Conservation (phyloP, 441 rosid species). For the Metrosideros polymorpha region DNA sequence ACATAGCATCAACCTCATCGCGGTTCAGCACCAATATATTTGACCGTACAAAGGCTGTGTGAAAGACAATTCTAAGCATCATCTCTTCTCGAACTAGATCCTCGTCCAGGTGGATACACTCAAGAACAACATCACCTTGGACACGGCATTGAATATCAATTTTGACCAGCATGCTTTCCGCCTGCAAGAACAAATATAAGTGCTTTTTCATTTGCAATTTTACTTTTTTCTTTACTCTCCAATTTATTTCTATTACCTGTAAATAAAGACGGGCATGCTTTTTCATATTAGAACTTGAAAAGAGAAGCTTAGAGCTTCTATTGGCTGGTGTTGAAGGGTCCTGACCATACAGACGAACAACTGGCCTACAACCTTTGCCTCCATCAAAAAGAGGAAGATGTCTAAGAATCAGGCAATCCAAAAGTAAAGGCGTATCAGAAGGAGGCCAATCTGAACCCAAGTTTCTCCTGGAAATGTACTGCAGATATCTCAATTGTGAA, state of each 20-base stretch:
- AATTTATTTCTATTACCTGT: constrained; percentile 32
- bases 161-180: constrained; percentile 64
- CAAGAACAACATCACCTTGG: constrained; percentile 92
- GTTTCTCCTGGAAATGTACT: constrained; percentile 86
- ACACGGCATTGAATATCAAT: constrained; percentile 70
- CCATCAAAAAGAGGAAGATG: constrained; percentile 64
- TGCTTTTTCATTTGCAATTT: constrained; percentile 7
- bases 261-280: constrained; percentile 47
- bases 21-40: constrained; percentile 53
- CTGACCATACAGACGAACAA: constrained; percentile 76
- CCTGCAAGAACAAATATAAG: constrained; percentile 37
- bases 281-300: constrained; percentile 55
- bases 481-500: constrained; percentile 94
- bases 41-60: constrained; percentile 80
- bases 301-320: constrained; percentile 77
- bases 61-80: constrained; percentile 80
- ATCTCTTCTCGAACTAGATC: constrained; percentile 62
- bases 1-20: constrained; percentile 69
- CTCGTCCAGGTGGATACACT: constrained; percentile 76
- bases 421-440: constrained; percentile 66
- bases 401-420: constrained; percentile 77
- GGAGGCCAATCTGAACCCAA: constrained; percentile 94
- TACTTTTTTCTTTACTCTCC: not conserved
- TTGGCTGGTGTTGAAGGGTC: constrained; percentile 58
- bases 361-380: constrained; percentile 75